Conservation (phyloP, 495 filamentous ascomycete species). For the Penicillium paxilli region DNA sequence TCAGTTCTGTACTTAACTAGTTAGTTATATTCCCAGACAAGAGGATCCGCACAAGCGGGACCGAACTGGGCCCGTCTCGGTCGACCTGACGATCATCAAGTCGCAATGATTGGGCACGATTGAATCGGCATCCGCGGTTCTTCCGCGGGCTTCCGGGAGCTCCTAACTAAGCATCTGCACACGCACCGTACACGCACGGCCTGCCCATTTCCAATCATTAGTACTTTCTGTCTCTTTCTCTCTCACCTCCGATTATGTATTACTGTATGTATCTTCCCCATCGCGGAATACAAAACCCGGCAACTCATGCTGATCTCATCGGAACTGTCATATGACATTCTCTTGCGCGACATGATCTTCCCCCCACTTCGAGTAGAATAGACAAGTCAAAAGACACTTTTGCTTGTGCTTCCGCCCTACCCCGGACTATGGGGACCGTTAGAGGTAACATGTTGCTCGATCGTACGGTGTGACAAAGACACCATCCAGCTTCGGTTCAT, state of each 20-base stretch:
- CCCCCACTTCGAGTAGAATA: not conserved
- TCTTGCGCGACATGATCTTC: not conserved
- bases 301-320: slow-evolving; percentile 6
- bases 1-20: no score
- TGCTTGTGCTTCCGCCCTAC: slow-evolving; percentile 1
- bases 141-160: slow-evolving; percentile 28
- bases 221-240: not conserved
- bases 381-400: not conserved
- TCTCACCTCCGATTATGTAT: not conserved
- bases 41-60: not conserved
- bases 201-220: not conserved
- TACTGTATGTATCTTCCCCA: not conserved
- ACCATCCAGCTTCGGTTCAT: not conserved
- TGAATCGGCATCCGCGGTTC: slow-evolving; percentile 17
- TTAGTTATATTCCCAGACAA: no score
- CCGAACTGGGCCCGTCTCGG: slow-evolving; percentile 13
- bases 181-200: slow-evolving; percentile 15
- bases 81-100: slow-evolving; percentile 22
- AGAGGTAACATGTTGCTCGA: not conserved
- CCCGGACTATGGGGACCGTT: not conserved
- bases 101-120: slow-evolving; percentile 3
- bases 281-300: slow-evolving; percentile 5
- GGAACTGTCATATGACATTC: slow-evolving; percentile 12
- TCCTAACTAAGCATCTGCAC: slow-evolving; percentile 1
- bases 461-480: slow-evolving; percentile 5